Base-by-base conservation (phyloP, 352 stramenopile species). In the Phytophthora pisi region DNA sequence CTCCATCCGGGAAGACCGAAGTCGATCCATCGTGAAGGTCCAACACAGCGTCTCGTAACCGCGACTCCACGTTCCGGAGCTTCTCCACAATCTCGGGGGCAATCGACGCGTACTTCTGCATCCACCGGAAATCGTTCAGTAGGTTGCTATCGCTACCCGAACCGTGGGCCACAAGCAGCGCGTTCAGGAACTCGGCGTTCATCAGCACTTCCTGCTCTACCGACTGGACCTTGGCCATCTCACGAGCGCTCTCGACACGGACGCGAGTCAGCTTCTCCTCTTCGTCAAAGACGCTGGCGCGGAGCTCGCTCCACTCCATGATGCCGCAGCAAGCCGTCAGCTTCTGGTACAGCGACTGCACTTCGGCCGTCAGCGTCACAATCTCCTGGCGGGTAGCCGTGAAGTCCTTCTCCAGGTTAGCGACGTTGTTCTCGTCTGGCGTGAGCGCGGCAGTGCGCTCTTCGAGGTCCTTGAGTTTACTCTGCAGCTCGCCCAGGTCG, bases 111-210 rank as follows among this genome's bases (percentile, higher is more conserved):
- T 90, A 92, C 50, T 87, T 88, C 18, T 72, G 71, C 54, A 82
- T 74, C 77, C 77, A 82, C 23, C 68, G 59, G 61, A 61, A 65
- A 52, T 66, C 58, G 51, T 70, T 76, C 24, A 74, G 26, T 43
- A 70, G 26, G 24, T 67, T 59, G 16, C 20, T 68, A 57, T 78
- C 67, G 8, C 64, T 46, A 30, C 58, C 58, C 43, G 71, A 78
- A 4, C 58, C 67, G 26, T 78, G 71, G 4, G 67, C 64, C 16
- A 68, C 69, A 30, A 86, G 45, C 49, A 90, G 54, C 10, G 78
- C 74, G 42, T 84, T 78, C 51, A 92, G 28, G 47, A 89, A 92
- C 51, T 90, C 81, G 16, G 78, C 70, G 51, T 90, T 89, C 38
- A 79, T 72, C 61, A 92, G 45, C 2, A 92, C 67, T 36, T 89